Conservation (phyloP, 805 yeast species). For the Saturnispora silvae region DNA sequence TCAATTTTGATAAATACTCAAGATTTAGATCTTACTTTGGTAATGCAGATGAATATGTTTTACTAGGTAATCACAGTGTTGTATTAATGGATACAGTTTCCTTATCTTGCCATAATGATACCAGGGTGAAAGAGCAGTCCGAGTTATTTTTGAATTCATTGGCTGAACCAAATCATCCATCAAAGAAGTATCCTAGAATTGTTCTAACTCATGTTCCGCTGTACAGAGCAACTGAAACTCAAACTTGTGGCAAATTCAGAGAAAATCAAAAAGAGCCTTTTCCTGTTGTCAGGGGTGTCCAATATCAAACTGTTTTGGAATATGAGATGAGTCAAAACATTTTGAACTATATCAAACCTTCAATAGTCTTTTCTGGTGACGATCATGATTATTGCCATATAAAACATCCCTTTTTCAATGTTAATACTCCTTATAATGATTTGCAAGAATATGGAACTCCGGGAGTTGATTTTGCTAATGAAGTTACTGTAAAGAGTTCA, state of each 20-base stretch:
- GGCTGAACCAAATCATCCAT: slow-evolving; percentile 12
- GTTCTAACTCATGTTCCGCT: slow-evolving; percentile 84
- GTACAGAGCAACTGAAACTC: slow-evolving; percentile 51
- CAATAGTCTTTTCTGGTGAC: slow-evolving; percentile 76
- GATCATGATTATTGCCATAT: slow-evolving; percentile 94
- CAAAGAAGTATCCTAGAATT: slow-evolving; percentile 43
- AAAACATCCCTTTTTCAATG: slow-evolving; percentile 31
- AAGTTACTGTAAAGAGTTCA: slow-evolving; percentile 78
- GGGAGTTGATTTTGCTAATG: slow-evolving; percentile 36
- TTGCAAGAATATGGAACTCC: slow-evolving; percentile 9
- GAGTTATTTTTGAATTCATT: slow-evolving; percentile 38
- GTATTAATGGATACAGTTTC: slow-evolving; percentile 80
- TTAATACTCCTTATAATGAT: slow-evolving; percentile 13
- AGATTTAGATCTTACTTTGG: slow-evolving; percentile 73
- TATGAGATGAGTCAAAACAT: slow-evolving; percentile 48
- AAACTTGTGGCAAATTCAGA: slow-evolving; percentile 65
- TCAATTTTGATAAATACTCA: slow-evolving; percentile 42
- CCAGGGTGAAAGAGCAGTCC: slow-evolving; percentile 37
- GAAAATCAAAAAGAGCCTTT: slow-evolving; percentile 57
- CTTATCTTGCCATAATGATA: slow-evolving; percentile 46
- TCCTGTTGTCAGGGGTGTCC: slow-evolving; percentile 66
- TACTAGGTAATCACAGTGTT: slow-evolving; percentile 62
- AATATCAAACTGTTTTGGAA: slow-evolving; percentile 84
- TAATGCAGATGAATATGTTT: slow-evolving; percentile 40
- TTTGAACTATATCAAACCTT: slow-evolving; percentile 51